Conservation (phyloP, 2,329 filamentous ascomycete genomes). For the Trichoderma sp. region DNA sequence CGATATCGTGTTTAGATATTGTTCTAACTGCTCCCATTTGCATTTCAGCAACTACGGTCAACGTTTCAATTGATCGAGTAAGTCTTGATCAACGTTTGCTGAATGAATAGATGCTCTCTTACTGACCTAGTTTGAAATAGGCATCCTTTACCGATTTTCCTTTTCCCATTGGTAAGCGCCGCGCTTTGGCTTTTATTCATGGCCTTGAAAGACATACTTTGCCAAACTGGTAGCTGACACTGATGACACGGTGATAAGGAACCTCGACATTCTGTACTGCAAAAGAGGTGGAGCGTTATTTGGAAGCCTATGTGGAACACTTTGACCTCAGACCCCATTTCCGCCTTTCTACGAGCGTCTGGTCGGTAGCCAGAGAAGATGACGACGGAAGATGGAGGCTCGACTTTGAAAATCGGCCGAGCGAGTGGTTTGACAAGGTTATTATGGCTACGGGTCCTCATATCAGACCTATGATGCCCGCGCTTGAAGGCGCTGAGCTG, state of each 20-base stretch:
- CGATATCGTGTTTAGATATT: background rate
- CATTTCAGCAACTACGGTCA: constrained; percentile 29
- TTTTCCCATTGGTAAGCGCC: constrained; percentile 29
- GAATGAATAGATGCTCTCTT: background rate
- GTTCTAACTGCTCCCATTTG: background rate
- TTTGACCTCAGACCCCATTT: constrained; percentile 32
- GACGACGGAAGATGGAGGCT: constrained; percentile 30
- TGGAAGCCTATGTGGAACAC: constrained; percentile 36
- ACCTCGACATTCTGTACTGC: constrained; percentile 28
- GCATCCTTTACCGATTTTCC: constrained; percentile 34
- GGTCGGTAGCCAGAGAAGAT: constrained; percentile 22
- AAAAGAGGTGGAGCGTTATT: constrained; percentile 33
- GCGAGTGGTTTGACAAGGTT: constrained; percentile 39
- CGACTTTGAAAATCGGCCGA: constrained; percentile 26
- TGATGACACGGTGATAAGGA: constrained; percentile 12
- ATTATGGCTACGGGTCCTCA: constrained; percentile 39
- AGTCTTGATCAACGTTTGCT: background rate
- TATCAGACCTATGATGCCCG: constrained; percentile 37
- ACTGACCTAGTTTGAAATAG: background rate
- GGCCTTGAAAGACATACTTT: background rate
- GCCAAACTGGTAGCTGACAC: background rate
- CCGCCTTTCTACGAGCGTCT: constrained; percentile 30
- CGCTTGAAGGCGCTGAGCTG: constrained; percentile 31
- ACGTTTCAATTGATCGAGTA: constrained; percentile 27
- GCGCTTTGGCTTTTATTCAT: background rate